phyloP scores from a whole-genome alignment of 2,329 filamentous ascomycete species.

The Fusarium euwallaceae region DNA sequence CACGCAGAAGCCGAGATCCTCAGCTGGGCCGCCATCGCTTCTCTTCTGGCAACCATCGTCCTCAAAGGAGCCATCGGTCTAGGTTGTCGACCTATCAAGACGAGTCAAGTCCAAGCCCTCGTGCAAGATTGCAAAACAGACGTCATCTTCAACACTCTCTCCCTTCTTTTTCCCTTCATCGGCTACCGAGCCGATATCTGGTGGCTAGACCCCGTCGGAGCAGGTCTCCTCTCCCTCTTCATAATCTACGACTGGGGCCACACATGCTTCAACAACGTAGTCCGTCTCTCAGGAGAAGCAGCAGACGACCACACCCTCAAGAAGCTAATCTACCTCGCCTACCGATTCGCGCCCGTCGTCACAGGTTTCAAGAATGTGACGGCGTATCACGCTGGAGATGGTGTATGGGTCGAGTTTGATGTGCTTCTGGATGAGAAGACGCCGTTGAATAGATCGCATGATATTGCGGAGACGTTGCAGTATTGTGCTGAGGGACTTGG shows the following conservation, averaged over 20 bases:
- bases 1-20: constrained; percentile 63
- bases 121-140: constrained; percentile 68
- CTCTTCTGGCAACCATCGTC: constrained; percentile 79
- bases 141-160: constrained; percentile 89
- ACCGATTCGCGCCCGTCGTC: constrained; percentile 51
- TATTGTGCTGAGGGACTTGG: constrained; percentile 51
- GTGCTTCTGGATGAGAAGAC: constrained; percentile 50
- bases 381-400: constrained; percentile 52
- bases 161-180: constrained; percentile 85
- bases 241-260: constrained; percentile 78
- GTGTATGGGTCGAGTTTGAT: constrained; percentile 52
- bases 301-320: constrained; percentile 47
- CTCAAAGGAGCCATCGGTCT: constrained; percentile 87
- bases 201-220: constrained; percentile 76
- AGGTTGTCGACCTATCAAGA: constrained; percentile 85
- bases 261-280: constrained; percentile 57
- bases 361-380: constrained; percentile 51
- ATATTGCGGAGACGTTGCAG: constrained; percentile 52
- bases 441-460: constrained; percentile 48
- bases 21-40: constrained; percentile 49
- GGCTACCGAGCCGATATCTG: constrained; percentile 70
- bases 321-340: constrained; percentile 51
- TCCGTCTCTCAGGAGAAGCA: constrained; percentile 50
- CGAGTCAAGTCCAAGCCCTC: constrained; percentile 83
- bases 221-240: constrained; percentile 72